Evolutionary conservation across 2,329 filamentous ascomycete genomes (phyloP).

Genomic region (Onygenales sp.): DNA sequence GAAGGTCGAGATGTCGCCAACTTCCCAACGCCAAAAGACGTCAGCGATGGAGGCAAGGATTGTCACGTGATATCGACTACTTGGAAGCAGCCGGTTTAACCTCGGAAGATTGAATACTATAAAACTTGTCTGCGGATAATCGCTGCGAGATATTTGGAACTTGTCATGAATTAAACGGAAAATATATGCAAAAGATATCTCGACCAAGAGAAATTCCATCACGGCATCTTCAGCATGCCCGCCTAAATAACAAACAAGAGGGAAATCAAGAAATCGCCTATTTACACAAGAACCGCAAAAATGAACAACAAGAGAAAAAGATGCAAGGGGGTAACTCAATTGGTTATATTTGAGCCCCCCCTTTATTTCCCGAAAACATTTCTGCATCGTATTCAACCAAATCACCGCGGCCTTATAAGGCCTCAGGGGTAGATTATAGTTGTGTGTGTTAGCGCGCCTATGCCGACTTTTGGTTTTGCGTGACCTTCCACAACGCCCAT

Average conservation of each 20-base stretch:
- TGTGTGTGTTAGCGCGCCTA: constrained; percentile 15
- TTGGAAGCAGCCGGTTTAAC: background rate
- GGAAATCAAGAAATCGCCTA: background rate
- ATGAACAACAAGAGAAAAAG: background rate
- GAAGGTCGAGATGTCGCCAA: too few species aligned
- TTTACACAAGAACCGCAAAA: background rate
- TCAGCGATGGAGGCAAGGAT: constrained; percentile 3
- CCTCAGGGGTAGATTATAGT: background rate
- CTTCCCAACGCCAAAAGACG: background rate
- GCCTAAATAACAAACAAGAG: too few species aligned
- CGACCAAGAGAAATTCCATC: too few species aligned
- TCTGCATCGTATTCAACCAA: background rate
- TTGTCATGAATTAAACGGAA: too few species aligned
- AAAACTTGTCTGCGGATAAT: too few species aligned
- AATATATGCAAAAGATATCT: too few species aligned
- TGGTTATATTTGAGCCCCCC: background rate
- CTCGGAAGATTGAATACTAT: background rate
- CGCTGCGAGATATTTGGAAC: too few species aligned
- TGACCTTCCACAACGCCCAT: constrained; percentile 15
- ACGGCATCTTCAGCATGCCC: too few species aligned
- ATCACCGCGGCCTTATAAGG: background rate
- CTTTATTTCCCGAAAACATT: background rate
- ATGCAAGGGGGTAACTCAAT: background rate
- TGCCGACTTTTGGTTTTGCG: background rate
- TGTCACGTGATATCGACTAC: background rate